A percentile compares a stretch with the other conserved stretches of the same genome.
These are phyloP conservation scores for Lathyrus aphaca DNA, from an alignment of 306 rosid species.

Conservation along the genomic window DNA sequence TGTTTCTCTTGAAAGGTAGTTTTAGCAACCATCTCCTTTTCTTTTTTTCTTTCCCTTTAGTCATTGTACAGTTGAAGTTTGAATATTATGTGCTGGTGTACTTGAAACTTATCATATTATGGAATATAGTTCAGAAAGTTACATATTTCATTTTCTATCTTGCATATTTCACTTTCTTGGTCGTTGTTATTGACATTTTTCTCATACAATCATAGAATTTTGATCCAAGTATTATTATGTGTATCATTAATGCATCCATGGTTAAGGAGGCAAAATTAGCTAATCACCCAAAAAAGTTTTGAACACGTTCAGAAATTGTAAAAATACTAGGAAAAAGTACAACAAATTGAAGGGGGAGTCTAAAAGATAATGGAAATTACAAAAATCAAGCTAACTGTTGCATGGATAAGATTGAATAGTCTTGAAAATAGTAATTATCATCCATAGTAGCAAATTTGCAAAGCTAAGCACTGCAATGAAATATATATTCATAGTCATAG, in stretches of 20 bases:
- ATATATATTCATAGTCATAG: background rate
- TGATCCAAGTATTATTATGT: conserved; percentile 24
- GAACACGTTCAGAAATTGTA: conserved; percentile 12
- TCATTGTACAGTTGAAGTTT: conserved; percentile 70
- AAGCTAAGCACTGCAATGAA: conserved; percentile 12
- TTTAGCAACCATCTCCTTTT: conserved; percentile 49
- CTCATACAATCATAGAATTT: conserved; percentile 18
- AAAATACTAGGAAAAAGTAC: conserved; percentile 24
- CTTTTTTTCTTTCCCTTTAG: conserved; percentile 41
- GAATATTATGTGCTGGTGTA: conserved; percentile 54
- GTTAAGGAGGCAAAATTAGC: conserved; percentile 21
- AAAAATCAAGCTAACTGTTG: conserved; percentile 10
- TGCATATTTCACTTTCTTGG: conserved; percentile 19
- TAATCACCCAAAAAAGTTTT: conserved; percentile 1
- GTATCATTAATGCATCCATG: conserved; percentile 14
- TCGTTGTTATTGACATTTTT: conserved; percentile 8
- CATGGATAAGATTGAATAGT: conserved; percentile 20
- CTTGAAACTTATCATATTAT: conserved; percentile 57
- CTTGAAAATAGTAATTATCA: conserved; percentile 18
- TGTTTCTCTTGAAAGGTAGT: conserved; percentile 80
- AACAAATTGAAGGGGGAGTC: conserved; percentile 23
- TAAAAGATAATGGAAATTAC: conserved; percentile 15
- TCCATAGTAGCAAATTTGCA: background rate
- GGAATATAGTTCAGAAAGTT: conserved; percentile 61
- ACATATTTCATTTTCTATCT: conserved; percentile 35